Percentiles rank a stretch among this genome's conserved stretches.
These are phyloP conservation scores for Begonia peltatifolia DNA, from an alignment of 306 rosid genomes.

Conservation along the genomic window DNA sequence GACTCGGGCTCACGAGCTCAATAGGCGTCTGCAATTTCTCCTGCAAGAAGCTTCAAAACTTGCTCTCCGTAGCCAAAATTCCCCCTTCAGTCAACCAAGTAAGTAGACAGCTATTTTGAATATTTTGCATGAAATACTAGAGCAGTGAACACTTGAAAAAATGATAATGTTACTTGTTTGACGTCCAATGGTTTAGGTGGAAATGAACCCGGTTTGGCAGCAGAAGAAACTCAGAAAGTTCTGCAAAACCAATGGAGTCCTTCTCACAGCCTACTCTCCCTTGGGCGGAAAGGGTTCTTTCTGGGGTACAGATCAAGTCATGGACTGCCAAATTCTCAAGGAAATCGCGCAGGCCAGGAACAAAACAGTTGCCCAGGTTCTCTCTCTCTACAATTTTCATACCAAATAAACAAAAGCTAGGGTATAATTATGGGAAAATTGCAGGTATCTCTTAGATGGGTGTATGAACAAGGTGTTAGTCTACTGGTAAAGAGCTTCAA, in stretches of 20 bases:
- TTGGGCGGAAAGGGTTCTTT: conserved; percentile 36
- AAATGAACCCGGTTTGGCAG: conserved; percentile 56
- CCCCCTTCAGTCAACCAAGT: conserved; percentile 30
- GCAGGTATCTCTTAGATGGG: conserved; percentile 37
- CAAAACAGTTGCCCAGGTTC: conserved; percentile 35
- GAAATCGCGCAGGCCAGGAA: conserved; percentile 30
- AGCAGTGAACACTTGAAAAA: background rate
- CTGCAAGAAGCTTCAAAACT: conserved; percentile 11
- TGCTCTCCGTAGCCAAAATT: conserved; percentile 20
- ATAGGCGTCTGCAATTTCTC: conserved; percentile 28
- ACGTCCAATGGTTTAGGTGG: conserved; percentile 21
- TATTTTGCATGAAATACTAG: background rate
- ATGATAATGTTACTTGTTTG: background rate
- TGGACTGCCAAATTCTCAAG: conserved; percentile 35
- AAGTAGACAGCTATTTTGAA: background rate
- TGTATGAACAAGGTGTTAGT: conserved; percentile 25
- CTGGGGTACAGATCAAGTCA: conserved; percentile 31
- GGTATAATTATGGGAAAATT: background rate
- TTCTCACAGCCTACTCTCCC: conserved; percentile 44
- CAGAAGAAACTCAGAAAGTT: conserved; percentile 38
- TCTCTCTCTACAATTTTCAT: background rate
- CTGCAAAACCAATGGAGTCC: conserved; percentile 30
- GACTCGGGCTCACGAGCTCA: conserved; percentile 18
- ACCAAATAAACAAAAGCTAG: background rate
- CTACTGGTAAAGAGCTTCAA: conserved; percentile 36